Conservation (phyloP, 1,139 yeast genomes). For the Kodamaea sp. region DNA sequence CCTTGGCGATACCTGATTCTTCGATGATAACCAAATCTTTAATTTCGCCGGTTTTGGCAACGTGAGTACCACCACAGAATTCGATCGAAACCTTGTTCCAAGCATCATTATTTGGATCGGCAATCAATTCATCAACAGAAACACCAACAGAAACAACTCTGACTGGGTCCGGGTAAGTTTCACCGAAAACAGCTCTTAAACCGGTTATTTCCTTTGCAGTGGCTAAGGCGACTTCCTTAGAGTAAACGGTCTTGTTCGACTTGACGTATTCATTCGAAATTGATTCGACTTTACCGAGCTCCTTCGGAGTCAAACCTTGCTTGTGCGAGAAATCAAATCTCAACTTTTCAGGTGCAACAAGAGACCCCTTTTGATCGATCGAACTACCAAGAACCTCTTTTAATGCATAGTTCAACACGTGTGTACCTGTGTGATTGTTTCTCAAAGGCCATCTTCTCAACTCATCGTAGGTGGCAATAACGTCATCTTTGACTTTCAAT, state of each 20-base stretch:
- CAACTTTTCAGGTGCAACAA: conserved; percentile 91
- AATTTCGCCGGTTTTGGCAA: conserved; percentile 86
- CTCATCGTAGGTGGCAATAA: conserved; percentile 88
- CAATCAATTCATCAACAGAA: conserved; percentile 75
- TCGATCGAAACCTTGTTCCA: conserved; percentile 84
- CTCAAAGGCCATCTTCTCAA: conserved; percentile 95
- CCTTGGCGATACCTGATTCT: conserved; percentile 98
- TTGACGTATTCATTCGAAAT: conserved; percentile 71
- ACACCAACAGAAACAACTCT: conserved; percentile 95
- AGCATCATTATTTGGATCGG: conserved; percentile 62
- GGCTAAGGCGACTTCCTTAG: conserved; percentile 75
- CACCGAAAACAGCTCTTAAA: conserved; percentile 97
- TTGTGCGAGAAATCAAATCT: conserved; percentile 96
- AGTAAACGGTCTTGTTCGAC: conserved; percentile 66
- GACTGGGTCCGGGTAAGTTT: conserved; percentile 98
- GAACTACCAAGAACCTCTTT: conserved; percentile 82
- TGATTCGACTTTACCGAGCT: conserved; percentile 70
- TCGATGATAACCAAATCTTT: conserved; percentile 85
- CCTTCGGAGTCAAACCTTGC: conserved; percentile 67
- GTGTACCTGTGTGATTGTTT: conserved; percentile 98
- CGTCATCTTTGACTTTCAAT: conserved; percentile 60
- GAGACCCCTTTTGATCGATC: conserved; percentile 94
- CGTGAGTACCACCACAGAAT: conserved; percentile 99
- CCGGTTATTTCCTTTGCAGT: conserved; percentile 74
- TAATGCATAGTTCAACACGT: conserved; percentile 83